Percentiles rank a stretch among this genome's conserved stretches.
Conservation (phyloP, 2,329 filamentous ascomycete genomes). For the Aspergillus candidus region DNA sequence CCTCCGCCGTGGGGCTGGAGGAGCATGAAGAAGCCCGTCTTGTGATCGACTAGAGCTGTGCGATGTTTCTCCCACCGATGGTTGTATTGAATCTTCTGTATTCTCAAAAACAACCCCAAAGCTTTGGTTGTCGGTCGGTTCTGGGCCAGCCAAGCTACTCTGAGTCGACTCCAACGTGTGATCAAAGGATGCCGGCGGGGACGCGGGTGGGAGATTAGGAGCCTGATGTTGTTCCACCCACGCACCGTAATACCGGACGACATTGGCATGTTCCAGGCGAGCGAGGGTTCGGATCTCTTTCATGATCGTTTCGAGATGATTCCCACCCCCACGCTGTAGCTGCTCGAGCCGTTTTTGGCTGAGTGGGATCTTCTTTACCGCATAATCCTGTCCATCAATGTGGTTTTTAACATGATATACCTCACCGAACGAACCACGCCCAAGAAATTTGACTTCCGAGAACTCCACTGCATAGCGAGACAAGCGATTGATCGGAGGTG, state of each 20-base stretch:
- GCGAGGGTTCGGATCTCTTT: conserved; percentile 59
- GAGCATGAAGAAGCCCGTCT: conserved; percentile 30
- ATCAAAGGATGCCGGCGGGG: conserved; percentile 2
- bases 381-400: conserved; percentile 58
- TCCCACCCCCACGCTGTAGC: conserved; percentile 47
- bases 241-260: conserved; percentile 60
- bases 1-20: conserved; percentile 36
- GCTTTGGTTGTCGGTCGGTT: conserved; percentile 22
- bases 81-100: conserved; percentile 24
- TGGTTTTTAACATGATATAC: conserved; percentile 58
- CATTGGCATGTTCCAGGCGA: conserved; percentile 57
- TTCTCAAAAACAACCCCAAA: conserved; percentile 39
- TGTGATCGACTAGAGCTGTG: conserved; percentile 15
- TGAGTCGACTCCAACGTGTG: conserved; percentile 12
- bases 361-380: conserved; percentile 60
- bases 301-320: conserved; percentile 52
- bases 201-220: conserved; percentile 8
- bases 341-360: conserved; percentile 47
- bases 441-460: conserved; percentile 50
- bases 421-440: conserved; percentile 60
- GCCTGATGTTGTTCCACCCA: conserved; percentile 53
- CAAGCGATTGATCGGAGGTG: conserved; percentile 19
- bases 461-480: conserved; percentile 48
- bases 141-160: conserved; percentile 12
- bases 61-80: conserved; percentile 12